Base-by-base conservation (phyloP, 1,284 basidiomycete genomes). In the Cryptococcus sp. region DNA sequence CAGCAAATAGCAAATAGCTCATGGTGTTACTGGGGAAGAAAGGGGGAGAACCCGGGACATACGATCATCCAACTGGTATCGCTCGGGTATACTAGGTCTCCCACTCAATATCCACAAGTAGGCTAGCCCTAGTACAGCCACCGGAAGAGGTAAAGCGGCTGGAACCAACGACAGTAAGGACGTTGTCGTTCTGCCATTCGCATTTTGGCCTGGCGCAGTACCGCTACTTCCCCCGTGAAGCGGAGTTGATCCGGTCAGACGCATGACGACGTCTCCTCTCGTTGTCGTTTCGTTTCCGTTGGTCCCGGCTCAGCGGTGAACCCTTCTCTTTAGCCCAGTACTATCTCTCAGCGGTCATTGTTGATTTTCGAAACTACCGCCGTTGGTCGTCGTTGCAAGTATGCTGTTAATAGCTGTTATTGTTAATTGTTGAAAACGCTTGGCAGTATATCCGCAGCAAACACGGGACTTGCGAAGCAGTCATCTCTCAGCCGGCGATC, bases 31-130 rank as follows among this genome's bases (percentile, higher is more conserved):
- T n/a, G n/a, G n/a, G 19, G 37, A 46, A 20, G 25, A 41, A 25
- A 43, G 34, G 44, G 34, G 0, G 44, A 39, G 38, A 26, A 59
- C 63, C n/a, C n/a, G n/a, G n/a, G n/a, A n/a, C n/a, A 41, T 26
- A 65, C 63, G 63, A 49, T 62, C 47, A 7, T 59, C 57, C 19
- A 59, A 45, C 23, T 46, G 29, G 5, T 48, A 49, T 10, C 56
- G 26, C 20, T 59, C 55, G 15, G 63, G 63, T 20, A 62, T 40
- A 11, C 44, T 25, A 2, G 60, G 63, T 51, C 63, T n/a, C 17
- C 39, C 43, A 20, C 40, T 38, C 16, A 59, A 13, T 1, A 51
- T 40, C 38, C 47, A 55, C 26, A 65, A 39, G 44, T 65, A 65
- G 3, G 60, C 55, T 13, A 62, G 22, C 1, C 51, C 15, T 3